These are phyloP conservation scores for Claviceps spartinae DNA, from an alignment of 2,329 filamentous ascomycete genomes.

Conservation along the genomic window DNA sequence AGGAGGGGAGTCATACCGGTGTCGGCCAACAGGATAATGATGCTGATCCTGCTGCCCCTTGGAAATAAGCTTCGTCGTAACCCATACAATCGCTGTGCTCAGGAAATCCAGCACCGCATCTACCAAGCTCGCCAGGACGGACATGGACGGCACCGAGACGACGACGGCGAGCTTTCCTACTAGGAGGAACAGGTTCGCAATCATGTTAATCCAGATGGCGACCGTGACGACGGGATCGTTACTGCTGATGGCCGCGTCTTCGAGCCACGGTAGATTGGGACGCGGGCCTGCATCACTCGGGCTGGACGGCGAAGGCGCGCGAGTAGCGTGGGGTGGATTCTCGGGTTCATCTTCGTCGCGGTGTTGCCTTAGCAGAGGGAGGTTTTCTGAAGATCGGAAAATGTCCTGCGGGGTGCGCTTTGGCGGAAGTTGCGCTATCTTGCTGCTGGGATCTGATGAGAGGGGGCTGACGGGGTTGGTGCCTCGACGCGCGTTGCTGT, in stretches of 20 bases:
- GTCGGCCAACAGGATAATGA: slow-evolving; percentile 64
- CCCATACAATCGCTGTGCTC: slow-evolving; percentile 69
- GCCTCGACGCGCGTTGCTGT: slow-evolving; percentile 10
- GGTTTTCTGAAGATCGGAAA: slow-evolving; percentile 60
- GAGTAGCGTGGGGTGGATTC: slow-evolving; percentile 23
- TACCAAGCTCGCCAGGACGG: slow-evolving; percentile 65
- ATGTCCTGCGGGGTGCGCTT: slow-evolving; percentile 77
- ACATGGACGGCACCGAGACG: slow-evolving; percentile 65
- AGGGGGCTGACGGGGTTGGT: slow-evolving; percentile 17
- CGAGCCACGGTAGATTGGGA: slow-evolving; percentile 54
- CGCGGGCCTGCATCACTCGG: slow-evolving; percentile 23
- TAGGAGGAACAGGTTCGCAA: slow-evolving; percentile 63
- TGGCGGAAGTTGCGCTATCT: slow-evolving; percentile 30
- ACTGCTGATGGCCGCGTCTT: slow-evolving; percentile 59
- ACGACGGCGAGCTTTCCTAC: slow-evolving; percentile 67
- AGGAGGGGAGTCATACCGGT: slow-evolving; percentile 25
- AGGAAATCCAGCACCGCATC: slow-evolving; percentile 72
- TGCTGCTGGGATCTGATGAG: slow-evolving; percentile 7
- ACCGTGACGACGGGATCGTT: slow-evolving; percentile 65
- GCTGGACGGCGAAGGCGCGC: slow-evolving; percentile 6
- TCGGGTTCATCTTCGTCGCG: slow-evolving; percentile 21
- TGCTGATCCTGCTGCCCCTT: slow-evolving; percentile 56
- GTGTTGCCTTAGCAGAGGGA: slow-evolving; percentile 44
- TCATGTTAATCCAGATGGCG: slow-evolving; percentile 76
- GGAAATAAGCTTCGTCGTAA: slow-evolving; percentile 58